These are phyloP conservation scores for Lactarius pseudohatsudake DNA, from an alignment of 768 basidiomycete species.

Conservation along the genomic window DNA sequence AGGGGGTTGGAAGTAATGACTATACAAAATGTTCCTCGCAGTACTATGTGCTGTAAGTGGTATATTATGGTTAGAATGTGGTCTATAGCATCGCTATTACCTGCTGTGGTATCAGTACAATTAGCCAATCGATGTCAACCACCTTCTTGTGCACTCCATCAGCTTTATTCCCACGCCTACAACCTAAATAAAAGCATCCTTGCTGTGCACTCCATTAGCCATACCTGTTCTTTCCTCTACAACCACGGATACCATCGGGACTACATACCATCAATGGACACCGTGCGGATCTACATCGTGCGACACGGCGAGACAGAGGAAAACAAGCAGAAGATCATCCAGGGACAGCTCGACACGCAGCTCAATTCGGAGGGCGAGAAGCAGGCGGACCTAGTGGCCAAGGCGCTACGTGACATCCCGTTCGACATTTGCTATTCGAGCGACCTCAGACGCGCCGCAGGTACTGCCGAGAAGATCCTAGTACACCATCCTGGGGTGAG, in stretches of 20 bases:
- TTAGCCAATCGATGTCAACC: neutral
- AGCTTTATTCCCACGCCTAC: neutral
- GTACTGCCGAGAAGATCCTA: conserved; percentile 71
- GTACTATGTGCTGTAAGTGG: neutral
- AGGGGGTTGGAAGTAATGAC: neutral
- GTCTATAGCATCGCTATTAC: neutral
- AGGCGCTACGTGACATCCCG: conserved; percentile 50
- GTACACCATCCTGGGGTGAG: conserved; percentile 48
- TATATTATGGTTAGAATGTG: neutral
- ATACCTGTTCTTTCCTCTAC: neutral
- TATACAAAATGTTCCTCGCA: neutral
- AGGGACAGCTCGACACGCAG: conserved; percentile 71
- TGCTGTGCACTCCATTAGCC: neutral
- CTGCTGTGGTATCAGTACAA: neutral
- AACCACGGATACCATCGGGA: neutral
- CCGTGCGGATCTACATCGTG: conserved; percentile 58
- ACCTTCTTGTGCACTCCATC: neutral
- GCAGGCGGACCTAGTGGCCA: conserved; percentile 59
- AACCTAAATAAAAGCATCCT: neutral
- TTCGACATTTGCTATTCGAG: conserved; percentile 68
- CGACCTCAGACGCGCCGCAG: conserved; percentile 65
- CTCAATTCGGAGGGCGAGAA: conserved; percentile 61
- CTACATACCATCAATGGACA: conserved; percentile 31
- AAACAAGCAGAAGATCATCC: conserved; percentile 61
- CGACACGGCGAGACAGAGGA: conserved; percentile 80